Base-by-base conservation (phyloP, 441 rosid genomes). In the Gossypium davidsonii region DNA sequence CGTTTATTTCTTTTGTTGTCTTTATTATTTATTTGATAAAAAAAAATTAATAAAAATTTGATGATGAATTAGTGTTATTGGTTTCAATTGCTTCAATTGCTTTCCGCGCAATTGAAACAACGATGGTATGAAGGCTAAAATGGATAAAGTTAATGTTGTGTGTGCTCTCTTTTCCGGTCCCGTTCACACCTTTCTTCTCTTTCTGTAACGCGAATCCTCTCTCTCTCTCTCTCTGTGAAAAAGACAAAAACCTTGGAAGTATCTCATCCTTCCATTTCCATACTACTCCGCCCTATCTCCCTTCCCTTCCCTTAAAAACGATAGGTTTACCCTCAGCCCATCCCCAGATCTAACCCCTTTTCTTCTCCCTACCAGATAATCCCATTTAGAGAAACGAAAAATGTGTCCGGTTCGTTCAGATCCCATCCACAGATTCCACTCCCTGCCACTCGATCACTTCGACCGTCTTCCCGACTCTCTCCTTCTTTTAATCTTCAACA, bases 381-480 rank as follows among this genome's bases (percentile, higher is more conserved):
- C 8, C 37, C 39, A 34, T 34, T 6, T 34, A 34, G 39, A 10
- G 10, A 21, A 21, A 10, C 14, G 14, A 12, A 3, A 20, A 56
- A 56, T 81, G 76, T 55, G 77, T 0, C 49, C 85, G 9, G 31
- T 79, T 14, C 83, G 87, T 0, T 53, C 87, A 84, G 97, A 91
- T 87, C 95, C 85, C 31, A 79, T 84, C 17, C 78, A 89, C 20
- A 60, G 91, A 64, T 82, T 88, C 83, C 81, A 81, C 73, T 91
- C 91, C 0, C 88, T 83, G 15, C 90, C 91, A 4, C 61, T 76
- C 48, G 99, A 93, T 80, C 96, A 86, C 81, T 87, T 95, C 85
- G 98, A 95, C 86, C 87, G 83, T 2, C 84, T 94, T 0, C 99
- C 97, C 0, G 99, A 94, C 80, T 79, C 97, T 0, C 80, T 94